phyloP scores from a whole-genome alignment of 176 grass and related monocot genomes.

The Aegilops sharonensis region DNA sequence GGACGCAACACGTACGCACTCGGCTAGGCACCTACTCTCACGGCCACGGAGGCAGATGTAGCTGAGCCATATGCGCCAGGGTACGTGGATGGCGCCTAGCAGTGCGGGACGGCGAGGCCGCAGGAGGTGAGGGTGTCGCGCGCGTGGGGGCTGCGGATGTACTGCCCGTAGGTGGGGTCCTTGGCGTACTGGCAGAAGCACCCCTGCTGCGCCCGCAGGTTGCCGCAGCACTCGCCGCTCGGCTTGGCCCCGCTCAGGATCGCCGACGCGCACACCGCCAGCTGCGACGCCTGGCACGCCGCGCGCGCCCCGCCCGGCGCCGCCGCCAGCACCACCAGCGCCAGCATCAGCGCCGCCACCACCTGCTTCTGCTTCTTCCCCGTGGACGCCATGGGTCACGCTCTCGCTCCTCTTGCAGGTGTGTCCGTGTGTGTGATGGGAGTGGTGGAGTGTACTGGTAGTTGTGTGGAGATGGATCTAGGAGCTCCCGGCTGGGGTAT shows the following conservation, averaged over 20 bases:
- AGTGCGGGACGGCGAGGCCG: background rate
- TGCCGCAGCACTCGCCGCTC: conserved; percentile 24
- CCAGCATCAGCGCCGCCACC: background rate
- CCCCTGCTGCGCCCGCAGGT: background rate
- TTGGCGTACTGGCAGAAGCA: conserved; percentile 47
- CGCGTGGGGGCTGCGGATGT: conserved; percentile 34
- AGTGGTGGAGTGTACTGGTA: no score
- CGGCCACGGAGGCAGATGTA: no score
- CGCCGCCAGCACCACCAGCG: background rate
- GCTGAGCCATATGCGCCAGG: no score
- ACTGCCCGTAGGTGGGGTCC: background rate
- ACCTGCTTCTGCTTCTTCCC: background rate
- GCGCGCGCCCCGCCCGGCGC: background rate
- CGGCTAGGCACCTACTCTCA: no score
- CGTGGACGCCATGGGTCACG: background rate
- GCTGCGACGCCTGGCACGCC: conserved; percentile 22
- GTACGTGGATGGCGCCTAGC: background rate
- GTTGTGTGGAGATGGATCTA: no score
- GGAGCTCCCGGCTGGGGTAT: no score
- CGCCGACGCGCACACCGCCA: conserved; percentile 14
- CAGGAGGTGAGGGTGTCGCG: background rate
- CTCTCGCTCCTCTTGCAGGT: background rate
- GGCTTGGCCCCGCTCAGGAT: background rate
- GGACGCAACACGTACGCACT: no score
- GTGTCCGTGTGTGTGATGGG: background rate